Base-by-base conservation (phyloP, 495 filamentous ascomycete species). In the Aspergillus indologenus region DNA sequence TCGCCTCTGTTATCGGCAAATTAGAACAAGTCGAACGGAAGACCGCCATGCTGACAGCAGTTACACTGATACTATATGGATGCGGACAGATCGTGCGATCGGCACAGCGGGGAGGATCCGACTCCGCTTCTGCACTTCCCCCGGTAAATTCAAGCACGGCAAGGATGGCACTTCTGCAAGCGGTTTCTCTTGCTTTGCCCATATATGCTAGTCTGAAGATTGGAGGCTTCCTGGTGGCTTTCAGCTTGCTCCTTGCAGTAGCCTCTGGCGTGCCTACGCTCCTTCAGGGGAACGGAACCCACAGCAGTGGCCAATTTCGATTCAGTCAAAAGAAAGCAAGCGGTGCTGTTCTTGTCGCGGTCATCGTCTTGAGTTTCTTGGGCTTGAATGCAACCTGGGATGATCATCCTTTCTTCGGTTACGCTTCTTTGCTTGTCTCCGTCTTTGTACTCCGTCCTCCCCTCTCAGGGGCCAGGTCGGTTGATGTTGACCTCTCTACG, bases 141-240 rank as follows among this genome's bases (percentile, higher is more conserved):
- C 57, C 51, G 21, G 20, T 69, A 5, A 63, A 62, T 51, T 46
- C 47, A 1, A 61, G 58, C n/a, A 63, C 53, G 0, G 67, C 46
- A 5, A 56, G 61, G 18, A 48, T 57, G 20, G 60, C 65, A 0
- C 42, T 77, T 49, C 34, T 68, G 29, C 71, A 68, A 22, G 53
- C 68, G 15, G 56, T 54, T 40, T 72, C 73, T 18, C 65, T 85
- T 29, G 77, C 73, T 20, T 61, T 87, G 20, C 85, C 85, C 0
- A 79, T 84, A 57, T 85, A 83, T 59, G 82, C 83, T 20, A 63
- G 80, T 0, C 67, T 84, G 62, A 78, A 84, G 40, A 65, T 86
- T 19, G 84, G 85, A 21, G 83, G 79, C 6, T 73, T 80, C 54
- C 66, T 81, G 24, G 79, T 81, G 11, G 79, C 79, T 8, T 72